Evolutionary conservation across 352 stramenopile species (phyloP).

Genomic region (Discostella stelligera): DNA sequence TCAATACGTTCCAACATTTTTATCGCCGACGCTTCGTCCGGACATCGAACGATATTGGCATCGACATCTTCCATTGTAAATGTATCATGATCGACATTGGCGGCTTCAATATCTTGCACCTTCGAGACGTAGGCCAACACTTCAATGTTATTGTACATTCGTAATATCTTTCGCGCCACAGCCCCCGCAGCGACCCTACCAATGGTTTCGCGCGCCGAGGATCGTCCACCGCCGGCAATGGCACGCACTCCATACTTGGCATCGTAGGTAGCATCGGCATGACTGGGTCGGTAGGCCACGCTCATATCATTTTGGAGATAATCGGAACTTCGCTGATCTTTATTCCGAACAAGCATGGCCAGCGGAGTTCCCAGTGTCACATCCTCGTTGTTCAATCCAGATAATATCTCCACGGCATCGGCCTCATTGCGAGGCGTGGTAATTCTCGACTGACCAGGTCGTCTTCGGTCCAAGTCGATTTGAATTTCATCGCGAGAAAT

Average conservation of each 20-base stretch:
- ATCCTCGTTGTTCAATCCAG: slow-evolving; percentile 88
- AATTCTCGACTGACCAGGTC: slow-evolving; percentile 96
- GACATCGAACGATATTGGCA: slow-evolving; percentile 93
- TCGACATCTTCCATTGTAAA: slow-evolving; percentile 95
- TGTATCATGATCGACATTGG: slow-evolving; percentile 81
- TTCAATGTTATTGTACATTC: slow-evolving; percentile 87
- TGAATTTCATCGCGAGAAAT: slow-evolving; percentile 95
- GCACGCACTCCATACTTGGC: slow-evolving; percentile 98
- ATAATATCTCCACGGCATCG: slow-evolving; percentile 96
- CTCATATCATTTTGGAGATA: slow-evolving; percentile 97
- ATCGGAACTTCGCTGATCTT: slow-evolving; percentile 94
- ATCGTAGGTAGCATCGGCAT: slow-evolving; percentile 99
- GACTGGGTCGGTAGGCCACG: slow-evolving; percentile 87
- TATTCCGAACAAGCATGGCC: slow-evolving; percentile 95
- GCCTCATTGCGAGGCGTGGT: slow-evolving; percentile 98
- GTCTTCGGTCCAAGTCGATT: slow-evolving; percentile 93
- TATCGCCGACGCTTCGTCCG: slow-evolving; percentile 89
- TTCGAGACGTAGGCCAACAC: slow-evolving; percentile 86
- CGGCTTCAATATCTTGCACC: slow-evolving; percentile 82
- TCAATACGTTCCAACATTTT: slow-evolving; percentile 95
- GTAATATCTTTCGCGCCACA: slow-evolving; percentile 94
- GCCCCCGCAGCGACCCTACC: slow-evolving; percentile 95
- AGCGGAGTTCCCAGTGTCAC: slow-evolving; percentile 95
- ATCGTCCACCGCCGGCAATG: slow-evolving; percentile 93
- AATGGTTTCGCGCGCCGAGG: slow-evolving; percentile 97